Evolutionary conservation across 2,329 filamentous ascomycete genomes (phyloP).

Genomic region (Dryadomyces quercivorus): DNA sequence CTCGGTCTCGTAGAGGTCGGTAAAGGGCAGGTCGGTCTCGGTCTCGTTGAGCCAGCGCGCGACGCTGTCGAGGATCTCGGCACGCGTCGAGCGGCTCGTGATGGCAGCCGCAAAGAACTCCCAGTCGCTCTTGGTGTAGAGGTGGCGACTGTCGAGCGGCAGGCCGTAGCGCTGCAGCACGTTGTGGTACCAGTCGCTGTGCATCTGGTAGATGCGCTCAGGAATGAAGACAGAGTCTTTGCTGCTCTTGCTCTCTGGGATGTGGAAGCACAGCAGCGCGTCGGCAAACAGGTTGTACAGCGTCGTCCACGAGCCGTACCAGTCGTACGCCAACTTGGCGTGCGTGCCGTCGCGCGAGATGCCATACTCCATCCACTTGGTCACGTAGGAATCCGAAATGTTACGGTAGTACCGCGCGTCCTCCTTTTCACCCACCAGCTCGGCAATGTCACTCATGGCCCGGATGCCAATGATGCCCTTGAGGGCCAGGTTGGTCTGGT

Average conservation of each 20-base stretch:
- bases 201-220: slow-evolving; percentile 61
- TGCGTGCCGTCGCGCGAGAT: slow-evolving; percentile 57
- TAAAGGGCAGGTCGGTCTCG: slow-evolving; percentile 60
- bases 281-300: slow-evolving; percentile 67
- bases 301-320: slow-evolving; percentile 68
- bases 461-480: slow-evolving; percentile 71
- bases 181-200: slow-evolving; percentile 68
- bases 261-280: slow-evolving; percentile 22
- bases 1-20: slow-evolving; percentile 74
- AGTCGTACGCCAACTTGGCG: slow-evolving; percentile 63
- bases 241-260: slow-evolving; percentile 8
- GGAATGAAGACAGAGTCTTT: slow-evolving; percentile 50
- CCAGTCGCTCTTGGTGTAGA: slow-evolving; percentile 87
- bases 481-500: slow-evolving; percentile 63
- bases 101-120: slow-evolving; percentile 81
- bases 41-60: slow-evolving; percentile 80
- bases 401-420: slow-evolving; percentile 51
- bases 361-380: slow-evolving; percentile 56
- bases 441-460: slow-evolving; percentile 60
- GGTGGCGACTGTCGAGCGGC: slow-evolving; percentile 67
- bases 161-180: slow-evolving; percentile 74
- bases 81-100: slow-evolving; percentile 52
- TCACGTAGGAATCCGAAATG: slow-evolving; percentile 53
- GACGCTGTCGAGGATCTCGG: slow-evolving; percentile 61
- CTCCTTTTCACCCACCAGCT: slow-evolving; percentile 40